Base-by-base conservation (phyloP, 805 yeast genomes). In the Nakazawaea ambrosiae region DNA sequence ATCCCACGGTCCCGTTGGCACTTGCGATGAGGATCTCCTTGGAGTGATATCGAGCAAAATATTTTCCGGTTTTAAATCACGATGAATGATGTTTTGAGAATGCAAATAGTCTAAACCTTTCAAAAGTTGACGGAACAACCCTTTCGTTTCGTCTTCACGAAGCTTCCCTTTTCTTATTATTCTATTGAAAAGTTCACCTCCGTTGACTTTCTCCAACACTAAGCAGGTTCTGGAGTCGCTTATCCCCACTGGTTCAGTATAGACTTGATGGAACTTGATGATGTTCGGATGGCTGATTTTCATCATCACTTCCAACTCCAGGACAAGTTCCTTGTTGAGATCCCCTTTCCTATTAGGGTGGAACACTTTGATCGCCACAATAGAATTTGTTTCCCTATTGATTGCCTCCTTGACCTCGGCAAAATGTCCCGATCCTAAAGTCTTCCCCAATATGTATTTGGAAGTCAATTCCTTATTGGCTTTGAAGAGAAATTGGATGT, bases 21-120 rank as follows among this genome's bases (percentile, higher is more conserved):
- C 30, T 34, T 37, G 36, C 3, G 19, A 9, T 2, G 27, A 22
- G 12, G 41, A 32, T 1, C 23, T 20, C 12, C 51, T 38, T 11
- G 48, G 76, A 2, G 64, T 65, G 14, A 81, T 75, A 43, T 69
- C 76, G 60, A 45, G 63, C 32, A 90, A 66, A 26, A 90, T 63
- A 53, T 90, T 90, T 7, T 95, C 95, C 1, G 98, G 98, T 60
- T 92, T 90, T 50, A 90, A 66, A 60, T 90, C 97, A 36, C 98
- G 73, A 59, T 92, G 97, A 37, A 90, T 73, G 20, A 90, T 96
- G 53, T 87, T 94, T 9, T 95, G 94, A 4, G 88, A 75, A 57
- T 90, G 98, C 42, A 90, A 78, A 57, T 87, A 90, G 50, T 81
- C 79, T 47, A 90, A 64, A 5, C 97, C 98, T 50, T 44, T 33